phyloP scores from a whole-genome alignment of 805 yeast genomes.

The Cyberlindnera samutprakarnensis region DNA sequence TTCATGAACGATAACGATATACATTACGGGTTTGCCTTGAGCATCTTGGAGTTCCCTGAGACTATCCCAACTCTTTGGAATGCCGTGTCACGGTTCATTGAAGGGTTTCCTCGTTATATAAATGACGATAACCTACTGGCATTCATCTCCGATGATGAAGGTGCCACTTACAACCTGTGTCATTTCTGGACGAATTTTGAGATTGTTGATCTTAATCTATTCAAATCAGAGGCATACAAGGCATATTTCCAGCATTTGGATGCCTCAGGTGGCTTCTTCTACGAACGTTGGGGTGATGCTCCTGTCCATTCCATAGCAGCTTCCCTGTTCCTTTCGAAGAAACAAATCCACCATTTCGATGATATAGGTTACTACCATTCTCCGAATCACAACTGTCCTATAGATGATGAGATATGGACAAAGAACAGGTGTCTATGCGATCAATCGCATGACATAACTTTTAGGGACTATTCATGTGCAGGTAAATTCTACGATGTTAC shows the following conservation, averaged over 20 bases:
- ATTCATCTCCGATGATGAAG: conserved; percentile 59
- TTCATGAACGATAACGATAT: conserved; percentile 57
- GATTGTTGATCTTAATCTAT: conserved; percentile 66
- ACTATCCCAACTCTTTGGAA: conserved; percentile 45
- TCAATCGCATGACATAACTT: conserved; percentile 63
- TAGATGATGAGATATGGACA: conserved; percentile 49
- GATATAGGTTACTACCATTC: conserved; percentile 78
- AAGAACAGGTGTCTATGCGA: conserved; percentile 47
- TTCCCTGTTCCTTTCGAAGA: conserved; percentile 57
- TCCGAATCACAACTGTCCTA: conserved; percentile 73
- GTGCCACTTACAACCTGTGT: conserved; percentile 70
- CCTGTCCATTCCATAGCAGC: conserved; percentile 83
- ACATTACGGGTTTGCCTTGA: conserved; percentile 68
- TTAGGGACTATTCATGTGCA: conserved; percentile 67
- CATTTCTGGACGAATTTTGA: conserved; percentile 94
- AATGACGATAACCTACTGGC: conserved; percentile 50
- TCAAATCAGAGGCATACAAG: conserved; percentile 62
- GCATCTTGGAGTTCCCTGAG: conserved; percentile 62
- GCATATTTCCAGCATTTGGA: conserved; percentile 68
- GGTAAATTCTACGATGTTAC: conserved; percentile 49
- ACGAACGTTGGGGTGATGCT: conserved; percentile 91
- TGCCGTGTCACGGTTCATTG: conserved; percentile 31
- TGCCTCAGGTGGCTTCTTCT: conserved; percentile 74
- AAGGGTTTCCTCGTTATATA: conserved; percentile 17
- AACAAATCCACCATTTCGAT: conserved; percentile 63